phyloP scores from a whole-genome alignment of 169 alveolate genomes.

The Miamiensis avidus region DNA sequence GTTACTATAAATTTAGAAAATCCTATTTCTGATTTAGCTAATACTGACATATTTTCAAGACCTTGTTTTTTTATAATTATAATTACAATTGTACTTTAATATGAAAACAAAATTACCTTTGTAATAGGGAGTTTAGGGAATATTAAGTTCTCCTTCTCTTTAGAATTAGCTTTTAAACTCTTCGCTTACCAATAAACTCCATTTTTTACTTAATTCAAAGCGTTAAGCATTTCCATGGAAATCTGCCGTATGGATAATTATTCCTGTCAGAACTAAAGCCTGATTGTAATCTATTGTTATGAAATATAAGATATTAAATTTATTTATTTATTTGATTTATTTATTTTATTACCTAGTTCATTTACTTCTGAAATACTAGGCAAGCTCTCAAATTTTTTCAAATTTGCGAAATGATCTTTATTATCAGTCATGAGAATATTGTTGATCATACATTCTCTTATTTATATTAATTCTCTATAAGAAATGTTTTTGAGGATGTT shows the following conservation, averaged over 20 bases:
- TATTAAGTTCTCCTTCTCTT: slow-evolving; percentile 15
- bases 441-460: slow-evolving; percentile 62
- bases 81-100: too few species aligned
- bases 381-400: slow-evolving; percentile 36
- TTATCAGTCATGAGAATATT: slow-evolving; percentile 77
- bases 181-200: slow-evolving; percentile 61
- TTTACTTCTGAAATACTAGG: not conserved
- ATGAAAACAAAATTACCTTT: not conserved
- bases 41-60: not conserved
- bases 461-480: slow-evolving; percentile 44
- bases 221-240: slow-evolving; percentile 61
- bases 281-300: not conserved
- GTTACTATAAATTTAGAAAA: not conserved
- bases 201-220: slow-evolving; percentile 39
- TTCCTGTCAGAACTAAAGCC: slow-evolving; percentile 24
- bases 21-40: not conserved
- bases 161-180: slow-evolving; percentile 49
- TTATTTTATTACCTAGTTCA: slow-evolving; percentile 8
- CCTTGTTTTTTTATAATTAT: not conserved
- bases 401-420: slow-evolving; percentile 58
- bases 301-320: not conserved
- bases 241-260: slow-evolving; percentile 63
- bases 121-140: slow-evolving; percentile 27
- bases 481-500: slow-evolving; percentile 51
- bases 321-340: not conserved